Base-by-base conservation (phyloP, 495 filamentous ascomycete genomes). In the Penicillium coprophilum region DNA sequence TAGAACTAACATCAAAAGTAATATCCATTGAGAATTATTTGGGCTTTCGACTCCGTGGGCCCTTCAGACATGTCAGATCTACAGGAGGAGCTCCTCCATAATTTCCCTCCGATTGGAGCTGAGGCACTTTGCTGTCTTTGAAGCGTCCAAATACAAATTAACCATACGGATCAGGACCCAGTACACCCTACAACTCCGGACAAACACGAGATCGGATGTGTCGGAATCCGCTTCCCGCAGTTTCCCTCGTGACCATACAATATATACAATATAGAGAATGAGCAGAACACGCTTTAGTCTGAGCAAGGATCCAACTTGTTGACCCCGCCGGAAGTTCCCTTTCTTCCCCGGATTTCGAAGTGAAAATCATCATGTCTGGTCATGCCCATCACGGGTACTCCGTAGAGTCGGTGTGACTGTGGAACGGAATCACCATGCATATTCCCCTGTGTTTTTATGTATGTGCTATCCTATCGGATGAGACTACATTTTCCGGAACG, bases 221-320 rank as follows among this genome's bases (percentile, higher is more conserved):
- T 46, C 41, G 52, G 52, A 46, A 46, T 54, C 40, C 41, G 52
- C 52, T 46, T 54, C 52, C 41, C 41, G 43, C 24, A 28, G 8
- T 17, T 32, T 27, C 27, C 28, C 46, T 20, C 46, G 19, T 43
- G 40, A 43, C 40, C 40, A 13, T n/a, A n/a, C n/a, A n/a, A n/a
- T n/a, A n/a, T n/a, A n/a, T n/a, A n/a, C n/a, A n/a, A n/a, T n/a
- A n/a, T 13, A 32, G 34, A 38, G 3, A 38, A 38, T n/a, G 2
- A 9, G 6, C 34, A n/a, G 7, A 40, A n/a, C 12, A 9, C 7
- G 21, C 21, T 39, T 13, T 17, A 12, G 15, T 40, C 21, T 23
- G 12, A 40, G 34, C 34, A 19, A 51, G 36, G 48, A 24, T 40
- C 3, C 17, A 23, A 51, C 24, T 51, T 15, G 34, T 45, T 39